A percentile compares a stretch with the other conserved stretches of the same genome.
Evolutionary conservation across 1,284 basidiomycete genomes (phyloP).

Genomic region (Cryptococcus sp.): DNA sequence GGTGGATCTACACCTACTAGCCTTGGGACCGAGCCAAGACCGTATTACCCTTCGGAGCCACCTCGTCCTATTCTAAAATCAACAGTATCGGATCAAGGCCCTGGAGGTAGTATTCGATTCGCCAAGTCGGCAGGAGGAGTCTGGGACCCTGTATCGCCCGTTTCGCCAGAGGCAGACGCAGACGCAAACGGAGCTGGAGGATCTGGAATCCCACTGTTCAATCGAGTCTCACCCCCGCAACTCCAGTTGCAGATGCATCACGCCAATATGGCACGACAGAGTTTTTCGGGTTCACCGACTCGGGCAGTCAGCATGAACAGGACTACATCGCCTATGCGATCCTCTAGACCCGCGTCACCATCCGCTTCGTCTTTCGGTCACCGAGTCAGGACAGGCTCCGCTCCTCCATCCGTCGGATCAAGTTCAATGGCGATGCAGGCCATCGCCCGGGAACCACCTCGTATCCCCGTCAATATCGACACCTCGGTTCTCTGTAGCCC

Average conservation of each 20-base stretch:
- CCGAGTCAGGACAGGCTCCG: constrained; percentile 12
- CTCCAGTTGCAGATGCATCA: background rate
- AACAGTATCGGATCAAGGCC: background rate
- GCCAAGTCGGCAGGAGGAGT: background rate
- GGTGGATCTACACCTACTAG: too few species aligned
- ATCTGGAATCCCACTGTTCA: background rate
- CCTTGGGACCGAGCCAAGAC: too few species aligned
- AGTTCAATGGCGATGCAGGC: background rate
- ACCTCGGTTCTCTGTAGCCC: background rate
- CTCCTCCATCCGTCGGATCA: too few species aligned
- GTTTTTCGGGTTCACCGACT: background rate
- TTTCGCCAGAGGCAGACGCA: background rate
- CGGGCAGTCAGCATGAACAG: background rate
- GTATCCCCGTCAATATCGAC: background rate
- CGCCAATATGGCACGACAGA: constrained; percentile 1
- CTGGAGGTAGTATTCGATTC: constrained; percentile 21
- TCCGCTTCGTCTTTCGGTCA: constrained; percentile 31
- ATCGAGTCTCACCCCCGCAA: background rate
- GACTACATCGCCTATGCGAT: constrained; percentile 13
- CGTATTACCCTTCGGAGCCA: constrained; percentile 11
- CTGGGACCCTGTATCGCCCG: background rate
- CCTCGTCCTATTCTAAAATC: constrained; percentile 29
- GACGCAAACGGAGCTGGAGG: background rate
- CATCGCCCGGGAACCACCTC: background rate
- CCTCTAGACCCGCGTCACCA: constrained; percentile 32